phyloP scores from a whole-genome alignment of 208 protist genomes.

The Crithidia sp. region DNA sequence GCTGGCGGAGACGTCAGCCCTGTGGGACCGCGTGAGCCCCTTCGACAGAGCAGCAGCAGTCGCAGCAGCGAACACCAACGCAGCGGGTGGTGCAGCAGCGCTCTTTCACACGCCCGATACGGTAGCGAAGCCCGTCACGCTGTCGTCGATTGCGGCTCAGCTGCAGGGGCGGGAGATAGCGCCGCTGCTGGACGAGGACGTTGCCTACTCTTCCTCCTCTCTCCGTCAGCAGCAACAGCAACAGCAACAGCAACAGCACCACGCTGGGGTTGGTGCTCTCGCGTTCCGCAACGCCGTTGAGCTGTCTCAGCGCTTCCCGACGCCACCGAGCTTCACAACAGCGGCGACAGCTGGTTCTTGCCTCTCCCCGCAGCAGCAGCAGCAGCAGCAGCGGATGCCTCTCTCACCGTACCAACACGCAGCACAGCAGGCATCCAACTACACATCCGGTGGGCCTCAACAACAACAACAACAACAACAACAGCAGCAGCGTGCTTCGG shows the following conservation, averaged over 20 bases:
- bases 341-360: not conserved
- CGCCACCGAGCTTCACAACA: not conserved
- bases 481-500: not conserved
- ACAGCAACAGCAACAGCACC: constrained; percentile 1
- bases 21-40: constrained; percentile 30
- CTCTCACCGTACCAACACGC: too few relatives aligned
- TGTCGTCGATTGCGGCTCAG: constrained; percentile 31
- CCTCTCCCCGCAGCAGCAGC: not conserved
- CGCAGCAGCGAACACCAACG: constrained; percentile 9
- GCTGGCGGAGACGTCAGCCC: constrained; percentile 6
- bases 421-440: too few relatives aligned
- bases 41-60: constrained; percentile 16
- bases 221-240: not conserved
- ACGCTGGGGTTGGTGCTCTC: too few relatives aligned
- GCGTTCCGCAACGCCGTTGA: too few relatives aligned
- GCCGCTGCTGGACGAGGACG: not conserved
- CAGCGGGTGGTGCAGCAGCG: not conserved
- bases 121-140: constrained; percentile 24
- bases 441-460: too few relatives aligned
- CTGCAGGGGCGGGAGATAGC: constrained; percentile 19
- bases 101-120: constrained; percentile 28
- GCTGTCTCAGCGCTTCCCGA: not conserved
- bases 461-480: not conserved
- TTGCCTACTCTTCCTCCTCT: not conserved
- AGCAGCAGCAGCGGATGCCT: not conserved